Conservation (phyloP, 83 land plant species). For the Thuja plicata region DNA sequence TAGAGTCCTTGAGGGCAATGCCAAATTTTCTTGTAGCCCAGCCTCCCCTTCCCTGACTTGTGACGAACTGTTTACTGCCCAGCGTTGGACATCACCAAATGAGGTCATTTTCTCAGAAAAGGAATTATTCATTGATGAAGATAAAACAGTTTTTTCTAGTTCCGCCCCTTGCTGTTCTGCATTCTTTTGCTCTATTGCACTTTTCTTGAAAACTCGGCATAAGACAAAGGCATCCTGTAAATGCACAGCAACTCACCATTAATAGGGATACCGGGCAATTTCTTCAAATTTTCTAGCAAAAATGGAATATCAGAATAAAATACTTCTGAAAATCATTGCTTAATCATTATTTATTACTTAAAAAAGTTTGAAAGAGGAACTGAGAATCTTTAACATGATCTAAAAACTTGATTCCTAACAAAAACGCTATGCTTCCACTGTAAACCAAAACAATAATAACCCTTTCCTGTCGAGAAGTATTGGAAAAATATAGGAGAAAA, state of each 20-base stretch:
- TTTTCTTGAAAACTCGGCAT: not conserved
- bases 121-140: not conserved
- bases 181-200: slow-evolving; percentile 1
- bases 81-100: not conserved
- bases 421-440: not conserved
- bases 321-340: not conserved
- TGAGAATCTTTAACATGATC: not conserved
- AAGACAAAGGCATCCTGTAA: slow-evolving; percentile 1
- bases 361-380: not conserved
- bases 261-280: not conserved
- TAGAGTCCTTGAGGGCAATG: not conserved
- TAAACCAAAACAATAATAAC: not conserved
- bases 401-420: not conserved
- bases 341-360: not conserved
- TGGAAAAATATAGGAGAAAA: not conserved
- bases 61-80: not conserved
- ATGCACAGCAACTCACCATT: not conserved
- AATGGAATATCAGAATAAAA: not conserved
- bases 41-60: not conserved
- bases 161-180: not conserved
- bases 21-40: not conserved
- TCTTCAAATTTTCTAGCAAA: not conserved
- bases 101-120: not conserved
- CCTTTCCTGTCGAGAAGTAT: not conserved
- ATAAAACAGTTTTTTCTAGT: not conserved